These are phyloP conservation scores for Venustampulla echinocandica DNA, from an alignment of 495 filamentous ascomycete species.

Conservation along the genomic window DNA sequence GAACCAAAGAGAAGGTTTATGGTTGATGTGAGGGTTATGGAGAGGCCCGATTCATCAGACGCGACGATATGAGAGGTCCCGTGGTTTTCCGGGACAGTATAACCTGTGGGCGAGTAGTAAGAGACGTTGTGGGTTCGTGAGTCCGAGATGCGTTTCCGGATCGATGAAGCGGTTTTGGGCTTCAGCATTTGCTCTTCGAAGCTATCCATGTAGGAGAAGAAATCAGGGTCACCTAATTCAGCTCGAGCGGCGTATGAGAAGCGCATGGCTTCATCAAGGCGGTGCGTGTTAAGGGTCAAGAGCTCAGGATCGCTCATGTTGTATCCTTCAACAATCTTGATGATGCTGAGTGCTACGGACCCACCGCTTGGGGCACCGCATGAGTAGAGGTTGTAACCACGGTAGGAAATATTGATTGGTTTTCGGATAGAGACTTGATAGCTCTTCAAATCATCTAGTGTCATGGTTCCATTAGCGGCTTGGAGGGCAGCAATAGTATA, in stretches of 20 bases:
- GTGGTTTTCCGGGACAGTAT: constrained; percentile 54
- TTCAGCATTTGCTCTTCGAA: constrained; percentile 62
- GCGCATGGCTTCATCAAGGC: constrained; percentile 76
- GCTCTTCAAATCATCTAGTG: constrained; percentile 60
- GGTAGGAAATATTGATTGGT: constrained; percentile 58
- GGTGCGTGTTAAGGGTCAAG: constrained; percentile 60
- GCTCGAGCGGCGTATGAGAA: constrained; percentile 70
- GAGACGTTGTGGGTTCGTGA: constrained; percentile 54
- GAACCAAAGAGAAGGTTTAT: constrained; percentile 82
- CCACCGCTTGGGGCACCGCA: constrained; percentile 68
- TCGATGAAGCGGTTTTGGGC: constrained; percentile 41
- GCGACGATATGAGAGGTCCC: constrained; percentile 72
- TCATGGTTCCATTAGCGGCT: constrained; percentile 69
- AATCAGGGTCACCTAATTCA: constrained; percentile 71
- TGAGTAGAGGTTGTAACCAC: constrained; percentile 57
- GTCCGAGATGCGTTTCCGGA: constrained; percentile 64
- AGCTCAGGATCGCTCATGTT: constrained; percentile 39
- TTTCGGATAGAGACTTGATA: constrained; percentile 58
- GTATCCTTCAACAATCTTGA: constrained; percentile 75
- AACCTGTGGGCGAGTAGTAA: constrained; percentile 58
- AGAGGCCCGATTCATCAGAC: constrained; percentile 58
- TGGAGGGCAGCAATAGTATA: constrained; percentile 61
- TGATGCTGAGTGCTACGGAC: constrained; percentile 56
- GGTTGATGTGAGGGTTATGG: constrained; percentile 69
- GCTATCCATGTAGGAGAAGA: constrained; percentile 50